Evolutionary conservation across 306 rosid genomes (phyloP).

Genomic region (Cotoneaster glaucophyllus): DNA sequence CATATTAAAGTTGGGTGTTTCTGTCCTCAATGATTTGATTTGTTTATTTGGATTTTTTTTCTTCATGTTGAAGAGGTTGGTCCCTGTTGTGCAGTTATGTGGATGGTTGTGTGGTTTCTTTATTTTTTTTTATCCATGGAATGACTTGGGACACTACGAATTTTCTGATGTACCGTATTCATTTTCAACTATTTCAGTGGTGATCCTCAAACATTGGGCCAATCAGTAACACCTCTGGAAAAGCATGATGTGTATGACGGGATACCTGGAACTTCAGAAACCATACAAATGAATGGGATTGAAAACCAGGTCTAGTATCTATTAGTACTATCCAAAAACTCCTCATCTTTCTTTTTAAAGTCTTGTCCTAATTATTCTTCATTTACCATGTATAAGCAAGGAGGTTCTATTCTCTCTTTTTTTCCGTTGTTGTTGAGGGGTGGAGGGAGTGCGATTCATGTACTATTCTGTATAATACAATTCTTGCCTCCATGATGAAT

Average conservation of each 20-base stretch:
- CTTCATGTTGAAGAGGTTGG: background rate
- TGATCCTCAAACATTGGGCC: constrained; percentile 33
- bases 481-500: constrained; percentile 2
- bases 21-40: background rate
- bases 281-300: constrained; percentile 26
- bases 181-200: constrained; percentile 25
- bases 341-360: background rate
- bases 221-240: constrained; percentile 19
- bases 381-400: background rate
- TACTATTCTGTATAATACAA: background rate
- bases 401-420: background rate
- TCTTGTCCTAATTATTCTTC: background rate
- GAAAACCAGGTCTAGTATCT: constrained; percentile 36
- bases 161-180: constrained; percentile 10
- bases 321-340: constrained; percentile 4
- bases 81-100: background rate
- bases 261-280: constrained; percentile 30
- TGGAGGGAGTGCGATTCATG: background rate
- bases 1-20: background rate
- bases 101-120: background rate
- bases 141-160: background rate
- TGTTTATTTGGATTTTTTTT: background rate
- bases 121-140: constrained; percentile 4
- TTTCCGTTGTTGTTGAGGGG: background rate
- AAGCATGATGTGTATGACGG: constrained; percentile 44